These are phyloP conservation scores for Saururus chinensis DNA, from an alignment of 164 flowering plant species.

Conservation along the genomic window DNA sequence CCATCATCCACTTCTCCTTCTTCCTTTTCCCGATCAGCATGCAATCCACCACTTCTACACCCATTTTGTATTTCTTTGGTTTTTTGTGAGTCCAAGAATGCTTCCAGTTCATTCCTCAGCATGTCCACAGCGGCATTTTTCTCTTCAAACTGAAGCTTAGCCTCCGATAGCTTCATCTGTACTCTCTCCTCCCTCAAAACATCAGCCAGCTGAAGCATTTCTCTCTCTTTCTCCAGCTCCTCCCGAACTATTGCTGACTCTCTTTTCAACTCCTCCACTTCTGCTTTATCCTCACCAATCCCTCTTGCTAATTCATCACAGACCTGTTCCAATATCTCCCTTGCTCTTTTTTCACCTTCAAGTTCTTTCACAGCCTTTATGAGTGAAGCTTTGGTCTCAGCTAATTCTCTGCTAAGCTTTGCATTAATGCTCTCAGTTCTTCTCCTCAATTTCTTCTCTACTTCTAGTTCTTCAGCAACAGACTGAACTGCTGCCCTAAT, in stretches of 20 bases:
- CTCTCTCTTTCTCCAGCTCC: slow-evolving; percentile 77
- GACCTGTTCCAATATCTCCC: slow-evolving; percentile 54
- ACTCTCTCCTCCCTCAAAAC: slow-evolving; percentile 68
- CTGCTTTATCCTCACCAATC: slow-evolving; percentile 57
- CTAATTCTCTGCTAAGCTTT: slow-evolving; percentile 72
- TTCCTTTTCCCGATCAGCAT: slow-evolving; percentile 23
- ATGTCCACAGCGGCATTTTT: slow-evolving; percentile 66
- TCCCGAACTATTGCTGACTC: slow-evolving; percentile 48
- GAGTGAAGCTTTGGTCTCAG: slow-evolving; percentile 51
- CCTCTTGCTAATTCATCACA: slow-evolving; percentile 69
- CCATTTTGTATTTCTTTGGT: slow-evolving; percentile 25
- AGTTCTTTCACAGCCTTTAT: slow-evolving; percentile 53
- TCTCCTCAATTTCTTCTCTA: slow-evolving; percentile 72
- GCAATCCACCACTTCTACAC: slow-evolving; percentile 11
- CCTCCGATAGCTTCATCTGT: slow-evolving; percentile 80
- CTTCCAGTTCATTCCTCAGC: slow-evolving; percentile 58
- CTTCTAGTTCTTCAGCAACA: slow-evolving; percentile 63
- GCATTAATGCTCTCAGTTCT: slow-evolving; percentile 74
- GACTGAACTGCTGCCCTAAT: slow-evolving; percentile 63
- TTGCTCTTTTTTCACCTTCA: slow-evolving; percentile 65
- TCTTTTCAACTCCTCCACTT: slow-evolving; percentile 53
- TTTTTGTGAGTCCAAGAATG: slow-evolving; percentile 31
- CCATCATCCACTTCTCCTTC: slow-evolving; percentile 31
- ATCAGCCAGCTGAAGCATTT: slow-evolving; percentile 82
- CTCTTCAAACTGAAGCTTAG: slow-evolving; percentile 79